Conservation (phyloP, 257 asterid genomes). For the Hygrophila difformis region DNA sequence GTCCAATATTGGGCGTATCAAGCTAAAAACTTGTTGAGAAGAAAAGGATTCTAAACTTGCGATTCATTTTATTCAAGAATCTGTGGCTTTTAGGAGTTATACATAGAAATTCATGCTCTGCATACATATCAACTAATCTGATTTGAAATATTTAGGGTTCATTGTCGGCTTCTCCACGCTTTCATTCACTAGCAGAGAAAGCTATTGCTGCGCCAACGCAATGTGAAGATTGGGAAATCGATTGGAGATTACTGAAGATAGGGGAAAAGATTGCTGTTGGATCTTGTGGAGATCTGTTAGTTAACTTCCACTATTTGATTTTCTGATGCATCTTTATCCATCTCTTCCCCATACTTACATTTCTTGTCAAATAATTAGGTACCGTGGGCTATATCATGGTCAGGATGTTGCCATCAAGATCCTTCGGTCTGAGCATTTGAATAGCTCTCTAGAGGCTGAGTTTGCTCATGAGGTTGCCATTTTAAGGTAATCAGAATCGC, state of each 20-base stretch:
- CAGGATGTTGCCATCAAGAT: constrained; percentile 80
- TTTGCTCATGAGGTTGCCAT: constrained; percentile 75
- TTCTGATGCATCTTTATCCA: not conserved
- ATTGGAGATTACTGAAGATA: constrained; percentile 61
- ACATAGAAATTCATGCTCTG: no score
- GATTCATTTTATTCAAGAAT: no score
- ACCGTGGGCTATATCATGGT: constrained; percentile 68
- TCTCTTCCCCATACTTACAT: constrained; percentile 16
- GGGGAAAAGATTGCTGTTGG: constrained; percentile 87
- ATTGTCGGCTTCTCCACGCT: constrained; percentile 61
- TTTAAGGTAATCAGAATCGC: constrained; percentile 37
- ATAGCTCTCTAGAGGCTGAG: constrained; percentile 55
- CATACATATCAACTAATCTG: no score
- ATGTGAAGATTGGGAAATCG: constrained; percentile 64
- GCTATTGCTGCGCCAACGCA: constrained; percentile 28
- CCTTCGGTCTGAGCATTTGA: constrained; percentile 72
- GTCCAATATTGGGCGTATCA: no score
- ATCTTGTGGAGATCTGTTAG: constrained; percentile 85
- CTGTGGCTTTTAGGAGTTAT: no score
- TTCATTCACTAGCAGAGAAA: constrained; percentile 36
- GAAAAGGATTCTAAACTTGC: no score
- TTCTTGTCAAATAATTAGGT: constrained; percentile 42
- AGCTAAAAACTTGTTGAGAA: no score
- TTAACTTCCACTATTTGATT: constrained; percentile 6
- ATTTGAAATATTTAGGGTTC: constrained; percentile 34